phyloP scores from a whole-genome alignment of 2,329 filamentous ascomycete genomes.

The Beauveria australis region DNA sequence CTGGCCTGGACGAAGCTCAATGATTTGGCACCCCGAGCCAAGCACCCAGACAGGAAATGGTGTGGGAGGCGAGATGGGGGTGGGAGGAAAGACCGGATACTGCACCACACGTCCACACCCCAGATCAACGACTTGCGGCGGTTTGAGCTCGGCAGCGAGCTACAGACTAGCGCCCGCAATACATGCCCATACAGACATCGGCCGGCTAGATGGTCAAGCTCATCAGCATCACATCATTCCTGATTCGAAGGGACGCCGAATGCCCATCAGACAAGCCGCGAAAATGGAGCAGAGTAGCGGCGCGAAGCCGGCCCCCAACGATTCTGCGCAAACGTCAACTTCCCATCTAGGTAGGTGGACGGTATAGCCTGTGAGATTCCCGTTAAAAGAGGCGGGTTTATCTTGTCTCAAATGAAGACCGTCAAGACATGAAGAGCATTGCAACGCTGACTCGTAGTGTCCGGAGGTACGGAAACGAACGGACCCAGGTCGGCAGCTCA shows the following conservation, averaged over 20 bases:
- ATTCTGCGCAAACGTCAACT: not conserved
- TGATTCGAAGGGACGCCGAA: not conserved
- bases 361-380: no score
- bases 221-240: not conserved
- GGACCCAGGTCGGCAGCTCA: not conserved
- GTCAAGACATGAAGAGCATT: not conserved
- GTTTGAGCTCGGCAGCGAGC: not conserved
- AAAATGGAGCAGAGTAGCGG: not conserved
- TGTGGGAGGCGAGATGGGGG: conserved; percentile 8
- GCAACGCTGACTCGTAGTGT: not conserved
- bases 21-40: not conserved
- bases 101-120: conserved; percentile 1
- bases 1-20: conserved; percentile 1
- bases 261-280: not conserved
- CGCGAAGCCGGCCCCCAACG: conserved; percentile 1
- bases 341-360: no score
- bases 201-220: not conserved
- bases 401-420: not conserved
- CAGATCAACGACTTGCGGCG: not conserved
- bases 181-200: not conserved
- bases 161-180: conserved; percentile 1
- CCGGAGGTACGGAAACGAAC: not conserved
- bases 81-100: conserved; percentile 4
- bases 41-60: conserved; percentile 6
- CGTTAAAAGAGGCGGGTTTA: not conserved